Conservation (phyloP, 331 rosid species). For the Rosa hybrid region DNA sequence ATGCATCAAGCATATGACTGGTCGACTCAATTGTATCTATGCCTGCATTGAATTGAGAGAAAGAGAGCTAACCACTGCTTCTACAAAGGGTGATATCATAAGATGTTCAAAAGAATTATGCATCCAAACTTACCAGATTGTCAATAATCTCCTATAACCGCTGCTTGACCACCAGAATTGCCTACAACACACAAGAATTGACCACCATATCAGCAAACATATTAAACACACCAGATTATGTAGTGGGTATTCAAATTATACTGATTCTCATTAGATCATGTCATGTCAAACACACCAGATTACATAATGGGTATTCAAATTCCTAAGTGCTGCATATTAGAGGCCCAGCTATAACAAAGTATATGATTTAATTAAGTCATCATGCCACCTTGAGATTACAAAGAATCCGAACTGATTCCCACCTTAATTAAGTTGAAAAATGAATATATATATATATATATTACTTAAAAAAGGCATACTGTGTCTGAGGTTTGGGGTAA, state of each 20-base stretch:
- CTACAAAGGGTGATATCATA: constrained; percentile 73
- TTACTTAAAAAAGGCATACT: constrained; percentile 37
- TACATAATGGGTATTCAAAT: neutral
- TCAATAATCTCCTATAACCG: constrained; percentile 78
- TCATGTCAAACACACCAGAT: neutral
- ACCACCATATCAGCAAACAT: neutral
- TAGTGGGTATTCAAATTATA: too few species aligned
- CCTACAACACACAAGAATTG: constrained; percentile 48
- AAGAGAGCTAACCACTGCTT: constrained; percentile 76
- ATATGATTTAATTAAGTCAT: too few species aligned
- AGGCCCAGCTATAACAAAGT: too few species aligned
- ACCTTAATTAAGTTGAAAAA: neutral
- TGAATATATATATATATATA: too few species aligned
- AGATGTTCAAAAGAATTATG: constrained; percentile 70
- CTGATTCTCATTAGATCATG: neutral
- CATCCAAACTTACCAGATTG: constrained; percentile 54
- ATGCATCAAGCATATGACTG: neutral
- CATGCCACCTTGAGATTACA: neutral
- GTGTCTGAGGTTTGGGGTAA: constrained; percentile 72
- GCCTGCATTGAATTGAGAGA: neutral
- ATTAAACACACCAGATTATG: too few species aligned
- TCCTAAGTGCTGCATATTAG: too few species aligned
- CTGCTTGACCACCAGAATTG: constrained; percentile 84
- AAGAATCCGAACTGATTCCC: neutral
- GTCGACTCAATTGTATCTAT: neutral